Evolutionary conservation across 345 rosid genomes (phyloP), one percentile per base, ranked within the genome.

Genomic region (Pugionium dolabratum): DNA sequence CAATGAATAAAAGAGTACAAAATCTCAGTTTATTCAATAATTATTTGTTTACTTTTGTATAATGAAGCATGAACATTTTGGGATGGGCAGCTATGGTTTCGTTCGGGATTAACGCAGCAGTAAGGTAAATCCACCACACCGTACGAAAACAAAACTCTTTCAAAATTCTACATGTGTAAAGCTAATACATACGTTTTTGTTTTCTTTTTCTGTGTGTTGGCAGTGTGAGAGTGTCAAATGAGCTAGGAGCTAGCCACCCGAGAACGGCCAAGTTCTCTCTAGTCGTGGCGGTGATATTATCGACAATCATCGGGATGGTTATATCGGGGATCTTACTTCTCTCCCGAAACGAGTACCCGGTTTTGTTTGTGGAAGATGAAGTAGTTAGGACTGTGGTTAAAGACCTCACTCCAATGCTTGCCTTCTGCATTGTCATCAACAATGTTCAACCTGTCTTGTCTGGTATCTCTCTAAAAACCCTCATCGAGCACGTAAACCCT

Each of bases 51-150:
- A 31, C 25, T 51, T 31, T 49, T 55, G n/a, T 25, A 32, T 61
- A 39, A 32, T 58, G 80, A 75, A 82, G 86, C 73, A 78, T 76
- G 78, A 82, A 92, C 82, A 81, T 92, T 6, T 44, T 92, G 79
- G 96, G 92, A n/a, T 92, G 98, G 98, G 74, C 92, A 3, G 33
- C 84, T 35, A 92, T 92, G 96, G 82, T 80, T 32, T 75, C 91
- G 8, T 0, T 86, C 3, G 97, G 97, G 54, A 80, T 84, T 66
- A 91, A 91, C 75, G 96, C 96, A 60, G 96, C 97, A 5, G 79
- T 85, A 69, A 89, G 93, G 96, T 86, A 57, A 62, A 59, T 9
- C 10, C 25, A 18, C 2, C 63, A 53, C n/a, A 35, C 40, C 34
- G 34, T 7, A n/a, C 7, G 3, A 6, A 6, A 11, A 1, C 40